Evolutionary conservation across 441 rosid genomes (phyloP).

Genomic region (Populus hybrid): DNA sequence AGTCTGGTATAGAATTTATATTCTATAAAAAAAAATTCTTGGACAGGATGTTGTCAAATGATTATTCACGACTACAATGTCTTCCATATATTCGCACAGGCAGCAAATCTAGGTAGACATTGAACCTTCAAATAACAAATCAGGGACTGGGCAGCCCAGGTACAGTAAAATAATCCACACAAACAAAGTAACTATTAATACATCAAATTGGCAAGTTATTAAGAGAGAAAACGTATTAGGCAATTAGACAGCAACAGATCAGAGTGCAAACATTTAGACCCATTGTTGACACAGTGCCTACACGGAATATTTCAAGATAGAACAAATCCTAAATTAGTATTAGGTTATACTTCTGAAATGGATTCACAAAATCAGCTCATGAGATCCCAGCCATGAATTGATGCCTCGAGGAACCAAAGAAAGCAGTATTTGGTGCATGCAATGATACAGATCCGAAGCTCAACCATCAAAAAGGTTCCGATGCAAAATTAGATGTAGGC

Average conservation of each 20-base stretch:
- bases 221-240: background rate
- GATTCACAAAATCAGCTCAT: background rate
- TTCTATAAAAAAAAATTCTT: background rate
- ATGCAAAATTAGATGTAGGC: slow-evolving; percentile 2
- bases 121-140: background rate
- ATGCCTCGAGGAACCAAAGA: background rate
- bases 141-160: background rate
- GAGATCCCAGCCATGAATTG: background rate
- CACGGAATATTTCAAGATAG: background rate
- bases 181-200: background rate
- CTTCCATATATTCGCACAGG: background rate
- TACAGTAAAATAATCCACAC: background rate
- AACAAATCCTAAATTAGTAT: background rate
- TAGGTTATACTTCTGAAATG: background rate
- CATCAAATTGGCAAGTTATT: background rate
- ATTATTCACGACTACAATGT: background rate
- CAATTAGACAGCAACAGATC: background rate
- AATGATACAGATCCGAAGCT: background rate
- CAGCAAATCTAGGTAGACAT: background rate
- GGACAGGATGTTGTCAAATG: background rate
- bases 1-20: background rate
- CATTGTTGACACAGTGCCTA: background rate
- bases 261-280: background rate
- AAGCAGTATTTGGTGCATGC: background rate
- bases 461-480: background rate